These are phyloP conservation scores for Coemansia sp. DNA, from an alignment of 192 early-diverging fungal genomes.

Conservation along the genomic window DNA sequence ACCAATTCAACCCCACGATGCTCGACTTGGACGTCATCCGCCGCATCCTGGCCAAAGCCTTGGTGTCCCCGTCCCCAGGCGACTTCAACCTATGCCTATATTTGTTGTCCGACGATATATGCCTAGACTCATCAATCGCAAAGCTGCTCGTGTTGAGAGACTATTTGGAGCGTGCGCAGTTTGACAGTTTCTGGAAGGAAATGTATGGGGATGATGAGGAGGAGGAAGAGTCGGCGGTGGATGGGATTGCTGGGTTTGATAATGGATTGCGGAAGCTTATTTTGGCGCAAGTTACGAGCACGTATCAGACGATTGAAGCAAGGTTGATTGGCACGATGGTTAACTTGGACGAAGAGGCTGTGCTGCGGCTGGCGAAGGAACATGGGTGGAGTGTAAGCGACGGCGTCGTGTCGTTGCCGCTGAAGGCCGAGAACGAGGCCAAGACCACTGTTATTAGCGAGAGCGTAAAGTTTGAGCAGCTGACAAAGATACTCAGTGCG, in stretches of 20 bases:
- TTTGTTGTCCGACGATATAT: conserved; percentile 74
- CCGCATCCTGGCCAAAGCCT: conserved; percentile 78
- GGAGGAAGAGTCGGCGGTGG: conserved; percentile 59
- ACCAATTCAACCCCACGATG: conserved; percentile 88
- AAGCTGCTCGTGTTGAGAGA: conserved; percentile 73
- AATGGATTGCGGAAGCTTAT: conserved; percentile 73
- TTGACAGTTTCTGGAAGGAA: conserved; percentile 71
- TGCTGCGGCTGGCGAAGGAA: conserved; percentile 60
- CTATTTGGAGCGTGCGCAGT: conserved; percentile 74
- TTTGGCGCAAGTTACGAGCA: conserved; percentile 68
- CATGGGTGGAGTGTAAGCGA: conserved; percentile 67
- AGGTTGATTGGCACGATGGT: conserved; percentile 64
- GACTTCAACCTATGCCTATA: conserved; percentile 92
- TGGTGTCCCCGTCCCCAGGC: conserved; percentile 78
- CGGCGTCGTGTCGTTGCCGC: conserved; percentile 69
- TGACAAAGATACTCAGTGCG: conserved; percentile 55
- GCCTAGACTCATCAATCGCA: conserved; percentile 38
- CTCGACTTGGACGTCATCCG: conserved; percentile 68
- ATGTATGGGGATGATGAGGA: conserved; percentile 55
- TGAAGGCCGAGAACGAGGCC: conserved; percentile 80
- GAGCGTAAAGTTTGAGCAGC: conserved; percentile 78
- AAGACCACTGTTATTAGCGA: conserved; percentile 85
- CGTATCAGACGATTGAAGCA: conserved; percentile 78
- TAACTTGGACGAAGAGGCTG: conserved; percentile 65
- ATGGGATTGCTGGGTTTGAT: conserved; percentile 70